Percentiles rank a stretch among this genome's conserved stretches.
Evolutionary conservation across 208 protist genomes (phyloP).

Genomic region (Borovskyia barvae): DNA sequence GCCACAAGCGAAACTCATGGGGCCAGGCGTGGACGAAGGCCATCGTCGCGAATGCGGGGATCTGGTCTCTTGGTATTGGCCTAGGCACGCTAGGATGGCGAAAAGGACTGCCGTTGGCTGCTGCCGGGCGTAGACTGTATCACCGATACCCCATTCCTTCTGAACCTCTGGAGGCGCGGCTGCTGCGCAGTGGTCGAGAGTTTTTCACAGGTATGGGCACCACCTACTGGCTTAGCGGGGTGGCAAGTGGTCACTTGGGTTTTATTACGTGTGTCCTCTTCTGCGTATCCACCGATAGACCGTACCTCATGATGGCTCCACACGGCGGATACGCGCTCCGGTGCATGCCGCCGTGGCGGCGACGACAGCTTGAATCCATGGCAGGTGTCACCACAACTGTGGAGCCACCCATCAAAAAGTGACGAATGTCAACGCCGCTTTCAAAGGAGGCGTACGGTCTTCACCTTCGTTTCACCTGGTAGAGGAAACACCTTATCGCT

Average conservation of each 20-base stretch:
- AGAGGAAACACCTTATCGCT: background rate
- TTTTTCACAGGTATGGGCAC: constrained; percentile 85
- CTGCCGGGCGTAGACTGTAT: constrained; percentile 61
- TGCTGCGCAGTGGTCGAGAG: constrained; percentile 56
- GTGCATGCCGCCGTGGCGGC: constrained; percentile 82
- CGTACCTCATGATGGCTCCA: constrained; percentile 86
- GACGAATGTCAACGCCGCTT: background rate
- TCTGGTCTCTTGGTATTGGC: constrained; percentile 57
- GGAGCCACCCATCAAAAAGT: background rate
- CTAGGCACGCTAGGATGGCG: constrained; percentile 69
- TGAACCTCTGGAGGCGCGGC: constrained; percentile 65
- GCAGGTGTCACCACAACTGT: constrained; percentile 18
- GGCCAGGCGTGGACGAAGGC: constrained; percentile 89
- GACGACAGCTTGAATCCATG: constrained; percentile 57
- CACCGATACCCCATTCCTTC: constrained; percentile 76
- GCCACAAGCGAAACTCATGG: constrained; percentile 70
- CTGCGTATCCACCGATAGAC: constrained; percentile 61
- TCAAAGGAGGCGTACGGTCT: background rate
- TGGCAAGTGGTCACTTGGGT: constrained; percentile 66
- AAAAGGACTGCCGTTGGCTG: constrained; percentile 42
- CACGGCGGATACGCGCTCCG: constrained; percentile 60
- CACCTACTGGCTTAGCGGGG: constrained; percentile 78
- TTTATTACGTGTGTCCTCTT: constrained; percentile 66
- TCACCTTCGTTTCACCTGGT: background rate
- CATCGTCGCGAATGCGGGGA: constrained; percentile 52